Evolutionary conservation across 768 basidiomycete genomes (phyloP), one percentile per base, ranked within the genome.

Genomic region (Mycena pura): DNA sequence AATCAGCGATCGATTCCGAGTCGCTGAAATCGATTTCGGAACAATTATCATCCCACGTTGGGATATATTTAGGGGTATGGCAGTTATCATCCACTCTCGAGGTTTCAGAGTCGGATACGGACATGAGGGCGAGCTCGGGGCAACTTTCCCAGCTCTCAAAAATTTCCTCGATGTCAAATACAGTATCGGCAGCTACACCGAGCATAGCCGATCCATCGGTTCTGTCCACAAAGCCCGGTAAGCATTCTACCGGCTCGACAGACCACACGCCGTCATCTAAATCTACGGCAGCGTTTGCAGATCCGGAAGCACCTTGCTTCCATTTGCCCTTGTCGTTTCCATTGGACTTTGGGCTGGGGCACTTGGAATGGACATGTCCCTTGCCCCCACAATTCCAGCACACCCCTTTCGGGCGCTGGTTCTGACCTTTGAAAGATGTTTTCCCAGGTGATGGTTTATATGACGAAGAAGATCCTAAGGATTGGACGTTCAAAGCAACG

Each of bases 381-480:
- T 66, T 60, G 38, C 67, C 55, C 3, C 70, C 66, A 57, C 75
- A 77, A 14, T 68, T 72, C 68, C 68, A 75, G 59, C 74, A 76
- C 11, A 51, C 54, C 6, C 57, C 51, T 53, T 52, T 55, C 40
- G 53, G 38, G 40, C 53, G 53, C 27, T 55, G 53, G n/a, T 36
- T 51, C 25, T 27, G n/a, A n/a, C n/a, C n/a, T n/a, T n/a, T n/a
- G n/a, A n/a, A n/a, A n/a, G n/a, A n/a, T n/a, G n/a, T 40, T 5
- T 53, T 53, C 14, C 51, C 51, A 10, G n/a, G n/a, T n/a, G n/a
- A n/a, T n/a, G 39, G 7, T 15, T 14, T 21, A 11, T 27, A 15
- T 5, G 39, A 27, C 7, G 15, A 27, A n/a, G n/a, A n/a, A 9
- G 50, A 36, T 6, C 34, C 9, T 24, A 19, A 40, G 10, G 36